phyloP scores from a whole-genome alignment of 805 yeast species.

The Teunomyces lycoperdinae region DNA sequence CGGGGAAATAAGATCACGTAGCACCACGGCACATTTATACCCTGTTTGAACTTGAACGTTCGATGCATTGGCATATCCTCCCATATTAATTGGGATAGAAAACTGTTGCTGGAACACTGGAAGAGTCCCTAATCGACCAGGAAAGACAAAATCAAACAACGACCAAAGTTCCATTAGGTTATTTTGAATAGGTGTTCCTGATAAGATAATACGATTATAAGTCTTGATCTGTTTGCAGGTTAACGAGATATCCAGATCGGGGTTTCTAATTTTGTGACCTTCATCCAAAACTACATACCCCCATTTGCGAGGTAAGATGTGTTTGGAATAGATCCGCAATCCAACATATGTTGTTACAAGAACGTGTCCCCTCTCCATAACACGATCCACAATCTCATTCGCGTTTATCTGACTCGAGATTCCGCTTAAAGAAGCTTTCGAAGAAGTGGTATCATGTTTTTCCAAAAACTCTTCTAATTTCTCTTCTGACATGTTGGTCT shows the following conservation, averaged over 20 bases:
- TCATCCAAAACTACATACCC: constrained; percentile 90
- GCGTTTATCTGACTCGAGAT: constrained; percentile 39
- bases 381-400: constrained; percentile 50
- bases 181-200: constrained; percentile 97
- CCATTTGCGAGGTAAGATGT: constrained; percentile 71
- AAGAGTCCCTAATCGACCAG: constrained; percentile 90
- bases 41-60: constrained; percentile 96
- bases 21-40: constrained; percentile 88
- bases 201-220: constrained; percentile 78
- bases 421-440: constrained; percentile 22
- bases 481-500: constrained; percentile 32
- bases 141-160: constrained; percentile 89
- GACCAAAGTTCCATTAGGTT: constrained; percentile 92
- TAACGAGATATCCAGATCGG: constrained; percentile 83
- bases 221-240: constrained; percentile 83
- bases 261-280: constrained; percentile 95
- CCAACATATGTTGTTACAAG: constrained; percentile 92
- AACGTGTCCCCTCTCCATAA: constrained; percentile 72
- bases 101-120: constrained; percentile 94
- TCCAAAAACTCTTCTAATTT: constrained; percentile 51
- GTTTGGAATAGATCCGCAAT: constrained; percentile 61
- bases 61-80: constrained; percentile 98
- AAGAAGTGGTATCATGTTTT: constrained; percentile 36
- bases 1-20: constrained; percentile 86
- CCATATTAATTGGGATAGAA: constrained; percentile 87